These are phyloP conservation scores for Eimeria brunetti DNA, from an alignment of 169 alveolate species.

Conservation along the genomic window DNA sequence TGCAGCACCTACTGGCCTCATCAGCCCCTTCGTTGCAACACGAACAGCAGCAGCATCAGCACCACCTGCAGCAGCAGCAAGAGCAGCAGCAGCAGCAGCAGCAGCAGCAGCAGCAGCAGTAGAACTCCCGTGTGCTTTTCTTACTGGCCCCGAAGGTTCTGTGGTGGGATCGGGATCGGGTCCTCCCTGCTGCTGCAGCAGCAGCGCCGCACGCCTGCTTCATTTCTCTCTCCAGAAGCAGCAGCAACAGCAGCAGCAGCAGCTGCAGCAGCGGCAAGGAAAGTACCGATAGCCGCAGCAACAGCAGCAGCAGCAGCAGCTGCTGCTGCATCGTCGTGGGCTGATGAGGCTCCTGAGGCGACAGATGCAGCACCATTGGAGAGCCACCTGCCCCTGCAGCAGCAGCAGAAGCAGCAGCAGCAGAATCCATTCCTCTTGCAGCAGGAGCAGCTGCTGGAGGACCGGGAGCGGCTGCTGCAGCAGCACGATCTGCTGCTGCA, in stretches of 20 bases:
- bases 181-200: background rate
- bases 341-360: background rate
- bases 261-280: background rate
- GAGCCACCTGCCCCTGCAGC: background rate
- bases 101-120: conserved; percentile 18
- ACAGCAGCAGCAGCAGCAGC: conserved; percentile 15
- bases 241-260: conserved; percentile 24
- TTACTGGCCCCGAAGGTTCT: background rate
- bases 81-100: conserved; percentile 5
- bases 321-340: background rate
- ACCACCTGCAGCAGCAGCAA: conserved; percentile 4
- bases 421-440: too few species aligned
- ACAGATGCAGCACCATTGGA: background rate
- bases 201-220: background rate
- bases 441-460: too few species aligned
- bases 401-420: conserved; percentile 19
- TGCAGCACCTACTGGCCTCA: conserved; percentile 13
- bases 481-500: too few species aligned
- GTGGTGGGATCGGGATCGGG: background rate
- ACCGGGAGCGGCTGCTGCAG: too few species aligned
- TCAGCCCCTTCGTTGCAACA: background rate
- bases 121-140: background rate
- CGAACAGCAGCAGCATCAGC: background rate
- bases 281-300: background rate
- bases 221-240: background rate